Evolutionary conservation across 2,329 filamentous ascomycete genomes (phyloP).

Genomic region (Onygenales sp.): DNA sequence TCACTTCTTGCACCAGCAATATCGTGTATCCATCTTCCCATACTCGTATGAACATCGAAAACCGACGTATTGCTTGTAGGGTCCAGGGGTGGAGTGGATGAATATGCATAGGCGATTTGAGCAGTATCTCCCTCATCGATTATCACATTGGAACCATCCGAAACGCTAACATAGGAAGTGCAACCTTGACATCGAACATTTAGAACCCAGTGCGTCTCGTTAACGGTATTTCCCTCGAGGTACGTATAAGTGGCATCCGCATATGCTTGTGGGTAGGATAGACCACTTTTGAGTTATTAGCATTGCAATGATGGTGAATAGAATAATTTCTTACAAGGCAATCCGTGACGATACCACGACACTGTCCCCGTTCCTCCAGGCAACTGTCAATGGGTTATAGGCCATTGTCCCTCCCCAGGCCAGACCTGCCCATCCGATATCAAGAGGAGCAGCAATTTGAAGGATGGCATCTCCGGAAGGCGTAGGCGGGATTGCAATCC

Average conservation of each 20-base stretch:
- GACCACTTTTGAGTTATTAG: not conserved
- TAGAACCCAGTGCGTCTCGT: constrained; percentile 23
- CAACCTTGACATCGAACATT: constrained; percentile 23
- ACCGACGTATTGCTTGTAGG: constrained; percentile 22
- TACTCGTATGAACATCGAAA: constrained; percentile 21
- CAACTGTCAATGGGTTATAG: constrained; percentile 38
- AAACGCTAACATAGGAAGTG: not conserved
- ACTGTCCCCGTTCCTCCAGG: constrained; percentile 35
- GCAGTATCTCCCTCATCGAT: constrained; percentile 7
- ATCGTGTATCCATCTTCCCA: constrained; percentile 20
- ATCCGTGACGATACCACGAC: constrained; percentile 36
- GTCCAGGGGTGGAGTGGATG: constrained; percentile 14
- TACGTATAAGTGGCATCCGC: constrained; percentile 10
- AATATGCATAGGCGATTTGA: constrained; percentile 19
- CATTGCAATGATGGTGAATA: not conserved
- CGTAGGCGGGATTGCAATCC: constrained; percentile 27
- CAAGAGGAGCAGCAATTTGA: constrained; percentile 36
- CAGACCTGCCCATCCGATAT: constrained; percentile 40
- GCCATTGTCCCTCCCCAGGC: constrained; percentile 44
- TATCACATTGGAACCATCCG: not conserved
- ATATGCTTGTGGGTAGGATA: not conserved
- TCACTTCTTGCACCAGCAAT: constrained; percentile 11
- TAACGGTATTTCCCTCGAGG: constrained; percentile 22
- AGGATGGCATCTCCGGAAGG: constrained; percentile 33
- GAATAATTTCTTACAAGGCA: constrained; percentile 31